Conservation (phyloP, 345 rosid genomes). For the Populus pruinosa region DNA sequence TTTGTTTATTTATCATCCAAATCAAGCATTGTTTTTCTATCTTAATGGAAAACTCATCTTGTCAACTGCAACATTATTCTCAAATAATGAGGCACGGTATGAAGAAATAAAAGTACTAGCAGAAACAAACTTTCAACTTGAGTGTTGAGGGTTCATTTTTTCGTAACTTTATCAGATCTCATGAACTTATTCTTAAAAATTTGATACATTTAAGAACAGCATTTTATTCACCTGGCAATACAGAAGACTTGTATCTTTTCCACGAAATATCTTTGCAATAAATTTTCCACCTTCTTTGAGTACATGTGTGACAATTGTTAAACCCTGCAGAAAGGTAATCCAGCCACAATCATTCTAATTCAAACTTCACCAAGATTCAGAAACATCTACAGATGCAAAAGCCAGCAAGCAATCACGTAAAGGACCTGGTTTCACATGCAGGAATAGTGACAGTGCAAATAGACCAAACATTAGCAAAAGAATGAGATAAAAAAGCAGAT, state of each 20-base stretch:
- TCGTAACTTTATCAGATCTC: not conserved
- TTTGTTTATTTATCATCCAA: not conserved
- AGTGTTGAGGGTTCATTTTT: not conserved
- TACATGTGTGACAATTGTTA: conserved; percentile 81
- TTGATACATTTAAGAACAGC: no score
- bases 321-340: conserved; percentile 48
- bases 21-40: no score
- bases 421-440: not conserved
- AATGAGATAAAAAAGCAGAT: not conserved
- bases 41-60: no score
- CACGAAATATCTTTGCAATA: conserved; percentile 94
- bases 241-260: conserved; percentile 94
- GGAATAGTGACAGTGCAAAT: not conserved
- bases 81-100: no score
- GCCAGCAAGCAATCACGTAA: not conserved
- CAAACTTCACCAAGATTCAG: not conserved
- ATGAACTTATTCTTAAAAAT: not conserved
- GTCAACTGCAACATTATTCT: no score
- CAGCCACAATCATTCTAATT: conserved; percentile 1
- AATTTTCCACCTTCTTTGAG: conserved; percentile 91
- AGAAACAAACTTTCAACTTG: not conserved
- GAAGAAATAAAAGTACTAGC: not conserved
- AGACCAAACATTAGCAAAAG: not conserved
- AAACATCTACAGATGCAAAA: not conserved
- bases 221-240: conserved; percentile 69